These are phyloP conservation scores for Ascochyta rabiei DNA, from an alignment of 2,329 filamentous ascomycete species.

Conservation along the genomic window DNA sequence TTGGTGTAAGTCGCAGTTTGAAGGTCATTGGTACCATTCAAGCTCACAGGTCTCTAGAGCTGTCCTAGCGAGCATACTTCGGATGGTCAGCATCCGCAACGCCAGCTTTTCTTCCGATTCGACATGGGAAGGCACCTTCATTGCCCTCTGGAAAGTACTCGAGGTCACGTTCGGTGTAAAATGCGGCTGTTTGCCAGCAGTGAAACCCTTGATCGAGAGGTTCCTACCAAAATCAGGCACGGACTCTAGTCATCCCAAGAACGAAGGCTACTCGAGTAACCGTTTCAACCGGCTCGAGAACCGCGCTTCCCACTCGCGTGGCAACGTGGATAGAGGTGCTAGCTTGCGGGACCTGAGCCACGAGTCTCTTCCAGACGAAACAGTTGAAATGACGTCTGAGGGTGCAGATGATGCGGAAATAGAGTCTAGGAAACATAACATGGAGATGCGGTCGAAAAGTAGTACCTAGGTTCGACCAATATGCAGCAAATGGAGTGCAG, in stretches of 20 bases:
- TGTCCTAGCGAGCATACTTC: background rate
- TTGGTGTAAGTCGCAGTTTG: background rate
- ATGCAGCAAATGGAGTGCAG: too few relatives aligned
- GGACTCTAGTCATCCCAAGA: background rate
- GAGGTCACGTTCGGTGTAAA: background rate
- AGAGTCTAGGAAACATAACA: background rate
- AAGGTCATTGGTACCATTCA: background rate
- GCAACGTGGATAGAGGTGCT: background rate
- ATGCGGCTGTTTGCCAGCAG: background rate
- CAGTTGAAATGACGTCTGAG: background rate
- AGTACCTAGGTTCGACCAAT: too few relatives aligned
- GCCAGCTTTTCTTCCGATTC: background rate
- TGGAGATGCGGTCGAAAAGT: too few relatives aligned
- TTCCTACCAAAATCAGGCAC: background rate
- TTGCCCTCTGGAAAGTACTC: background rate
- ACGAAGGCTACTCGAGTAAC: background rate
- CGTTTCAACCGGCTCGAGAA: background rate
- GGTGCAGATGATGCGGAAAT: background rate
- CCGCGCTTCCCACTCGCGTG: background rate
- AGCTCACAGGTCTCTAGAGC: background rate
- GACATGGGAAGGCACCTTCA: background rate
- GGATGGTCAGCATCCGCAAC: background rate
- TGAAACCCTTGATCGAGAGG: background rate
- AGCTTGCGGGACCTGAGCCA: background rate
- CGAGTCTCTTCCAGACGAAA: background rate